Conservation (phyloP, 2,329 filamentous ascomycete species). For the Aspergillus ochraceus region DNA sequence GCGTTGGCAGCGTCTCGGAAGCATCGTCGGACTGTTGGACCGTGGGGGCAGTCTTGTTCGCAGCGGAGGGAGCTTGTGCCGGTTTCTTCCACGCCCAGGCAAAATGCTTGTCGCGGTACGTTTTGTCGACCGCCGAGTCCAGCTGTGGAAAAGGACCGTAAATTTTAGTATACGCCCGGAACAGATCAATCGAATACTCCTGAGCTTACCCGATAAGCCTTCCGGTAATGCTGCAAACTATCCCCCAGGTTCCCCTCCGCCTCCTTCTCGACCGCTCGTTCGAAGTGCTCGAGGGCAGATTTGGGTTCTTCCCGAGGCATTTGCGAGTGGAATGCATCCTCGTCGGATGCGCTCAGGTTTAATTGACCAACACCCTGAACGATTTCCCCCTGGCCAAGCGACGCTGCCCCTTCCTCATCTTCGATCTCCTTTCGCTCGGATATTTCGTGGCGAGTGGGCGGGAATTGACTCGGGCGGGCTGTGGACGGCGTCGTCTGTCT, state of each 20-base stretch:
- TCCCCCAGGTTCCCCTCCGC: conserved; percentile 81
- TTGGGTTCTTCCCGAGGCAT: conserved; percentile 53
- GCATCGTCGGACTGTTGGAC: conserved; percentile 59
- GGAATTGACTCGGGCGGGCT: conserved; percentile 29
- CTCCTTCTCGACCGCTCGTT: conserved; percentile 87
- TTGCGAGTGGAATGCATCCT: conserved; percentile 39
- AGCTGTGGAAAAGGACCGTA: conserved; percentile 55
- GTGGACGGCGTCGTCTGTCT: conserved; percentile 17
- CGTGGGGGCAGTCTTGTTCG: conserved; percentile 52
- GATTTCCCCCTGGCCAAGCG: conserved; percentile 31
- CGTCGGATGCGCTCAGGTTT: conserved; percentile 34
- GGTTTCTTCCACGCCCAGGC: conserved; percentile 60
- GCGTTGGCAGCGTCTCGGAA: conserved; percentile 49
- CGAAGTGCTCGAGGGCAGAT: conserved; percentile 89
- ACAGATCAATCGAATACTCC: neutral
- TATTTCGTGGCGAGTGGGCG: conserved; percentile 41
- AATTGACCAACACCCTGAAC: conserved; percentile 37
- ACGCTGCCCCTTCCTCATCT: conserved; percentile 27
- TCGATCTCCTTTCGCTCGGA: conserved; percentile 41
- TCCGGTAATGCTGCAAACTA: conserved; percentile 82
- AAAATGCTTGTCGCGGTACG: conserved; percentile 90
- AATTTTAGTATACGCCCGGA: neutral
- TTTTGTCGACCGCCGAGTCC: conserved; percentile 78
- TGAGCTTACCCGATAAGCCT: conserved; percentile 75
- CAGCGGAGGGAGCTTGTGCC: conserved; percentile 43